phyloP scores from a whole-genome alignment of 139 green algal species.

The Ettlia oleoabundans region DNA sequence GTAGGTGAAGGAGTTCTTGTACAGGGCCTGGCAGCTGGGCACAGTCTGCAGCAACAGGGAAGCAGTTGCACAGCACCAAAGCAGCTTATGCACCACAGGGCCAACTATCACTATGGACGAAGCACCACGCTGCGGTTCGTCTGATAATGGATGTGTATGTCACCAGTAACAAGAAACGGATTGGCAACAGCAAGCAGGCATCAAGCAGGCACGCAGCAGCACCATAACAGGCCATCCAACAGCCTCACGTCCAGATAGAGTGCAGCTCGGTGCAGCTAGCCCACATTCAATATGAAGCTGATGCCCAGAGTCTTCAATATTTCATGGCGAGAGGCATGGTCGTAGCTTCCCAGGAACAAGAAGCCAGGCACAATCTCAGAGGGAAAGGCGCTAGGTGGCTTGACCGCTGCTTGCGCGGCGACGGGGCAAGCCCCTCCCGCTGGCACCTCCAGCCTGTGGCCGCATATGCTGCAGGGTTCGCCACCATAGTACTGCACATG shows the following conservation, averaged over 20 bases:
- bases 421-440: background rate
- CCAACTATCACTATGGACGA: too few relatives aligned
- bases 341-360: slow-evolving; percentile 90
- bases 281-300: slow-evolving; percentile 88
- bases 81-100: background rate
- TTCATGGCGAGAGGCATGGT: slow-evolving; percentile 86
- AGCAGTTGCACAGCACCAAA: background rate
- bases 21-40: slow-evolving; percentile 81
- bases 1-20: slow-evolving; percentile 93
- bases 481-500: slow-evolving; percentile 76
- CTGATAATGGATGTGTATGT: too few relatives aligned
- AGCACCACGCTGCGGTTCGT: too few relatives aligned
- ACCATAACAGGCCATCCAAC: background rate
- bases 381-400: slow-evolving; percentile 58
- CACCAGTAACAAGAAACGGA: too few relatives aligned
- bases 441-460: slow-evolving; percentile 68
- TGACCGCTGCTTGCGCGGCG: background rate
- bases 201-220: background rate
- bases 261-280: background rate
- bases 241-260: background rate
- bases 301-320: slow-evolving; percentile 87
- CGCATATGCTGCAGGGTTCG: slow-evolving; percentile 82
- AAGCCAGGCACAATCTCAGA: slow-evolving; percentile 82
- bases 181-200: background rate
- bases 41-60: slow-evolving; percentile 74